These are phyloP conservation scores for Ophiostoma triangulosporum DNA, from an alignment of 2,329 filamentous ascomycete species.

Conservation along the genomic window DNA sequence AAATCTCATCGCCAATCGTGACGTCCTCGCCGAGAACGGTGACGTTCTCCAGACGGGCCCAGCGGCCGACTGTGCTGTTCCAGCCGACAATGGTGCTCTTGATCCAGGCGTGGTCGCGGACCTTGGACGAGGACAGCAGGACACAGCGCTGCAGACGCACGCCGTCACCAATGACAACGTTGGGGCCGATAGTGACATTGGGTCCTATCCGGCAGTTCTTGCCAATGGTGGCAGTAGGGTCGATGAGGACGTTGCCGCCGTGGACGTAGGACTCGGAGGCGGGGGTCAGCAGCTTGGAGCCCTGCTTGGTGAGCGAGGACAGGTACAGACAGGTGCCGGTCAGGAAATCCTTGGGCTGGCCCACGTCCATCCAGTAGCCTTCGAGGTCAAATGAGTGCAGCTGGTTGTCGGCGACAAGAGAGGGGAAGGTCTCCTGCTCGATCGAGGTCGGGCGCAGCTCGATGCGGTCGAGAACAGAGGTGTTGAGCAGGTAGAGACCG, in stretches of 20 bases:
- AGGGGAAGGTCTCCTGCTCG: constrained; percentile 97
- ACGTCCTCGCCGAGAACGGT: constrained; percentile 97
- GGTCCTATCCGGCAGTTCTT: constrained; percentile 97
- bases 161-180: constrained; percentile 84
- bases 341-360: constrained; percentile 96
- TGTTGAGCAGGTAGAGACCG: constrained; percentile 96
- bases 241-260: constrained; percentile 90
- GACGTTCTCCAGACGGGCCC: constrained; percentile 94
- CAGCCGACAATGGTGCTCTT: constrained; percentile 98
- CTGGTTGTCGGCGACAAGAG: constrained; percentile 77
- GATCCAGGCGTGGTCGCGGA: constrained; percentile 98
- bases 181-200: constrained; percentile 90
- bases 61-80: constrained; percentile 92
- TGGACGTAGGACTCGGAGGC: constrained; percentile 67
- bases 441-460: constrained; percentile 94
- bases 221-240: constrained; percentile 88
- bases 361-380: constrained; percentile 99
- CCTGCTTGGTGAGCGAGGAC: constrained; percentile 79
- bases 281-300: constrained; percentile 69
- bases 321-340: constrained; percentile 94
- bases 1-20: constrained; percentile 93
- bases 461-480: constrained; percentile 77
- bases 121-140: constrained; percentile 74
- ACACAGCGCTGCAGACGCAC: constrained; percentile 90
- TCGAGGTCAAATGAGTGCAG: constrained; percentile 94